These are phyloP conservation scores for Xylaria sp. DNA, from an alignment of 2,329 filamentous ascomycete species.

Conservation along the genomic window DNA sequence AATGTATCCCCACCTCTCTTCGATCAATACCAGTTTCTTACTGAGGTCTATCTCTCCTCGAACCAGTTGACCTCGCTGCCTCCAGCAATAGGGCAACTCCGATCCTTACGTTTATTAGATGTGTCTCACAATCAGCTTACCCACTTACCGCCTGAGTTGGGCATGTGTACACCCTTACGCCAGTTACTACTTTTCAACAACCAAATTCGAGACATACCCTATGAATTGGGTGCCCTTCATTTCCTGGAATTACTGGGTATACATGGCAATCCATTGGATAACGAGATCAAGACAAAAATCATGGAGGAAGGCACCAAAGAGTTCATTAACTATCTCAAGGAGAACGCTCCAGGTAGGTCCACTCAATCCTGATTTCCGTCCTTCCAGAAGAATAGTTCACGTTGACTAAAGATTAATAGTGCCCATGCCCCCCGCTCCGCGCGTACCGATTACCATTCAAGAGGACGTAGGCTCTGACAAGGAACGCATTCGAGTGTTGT, in stretches of 20 bases:
- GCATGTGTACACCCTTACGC: slow-evolving; percentile 95
- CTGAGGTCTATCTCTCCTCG: slow-evolving; percentile 91
- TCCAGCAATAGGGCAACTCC: slow-evolving; percentile 81
- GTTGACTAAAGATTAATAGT: slow-evolving; percentile 60
- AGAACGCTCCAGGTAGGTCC: slow-evolving; percentile 82
- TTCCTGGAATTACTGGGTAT: slow-evolving; percentile 90
- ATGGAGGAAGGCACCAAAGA: slow-evolving; percentile 89
- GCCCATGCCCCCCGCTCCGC: slow-evolving; percentile 78
- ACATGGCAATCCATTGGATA: slow-evolving; percentile 87
- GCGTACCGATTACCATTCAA: slow-evolving; percentile 82
- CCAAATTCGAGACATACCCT: slow-evolving; percentile 81
- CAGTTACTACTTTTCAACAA: slow-evolving; percentile 92
- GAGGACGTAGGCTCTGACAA: slow-evolving; percentile 68
- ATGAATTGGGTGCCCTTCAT: slow-evolving; percentile 88
- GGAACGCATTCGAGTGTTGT: slow-evolving; percentile 85
- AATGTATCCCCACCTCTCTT: slow-evolving; percentile 84
- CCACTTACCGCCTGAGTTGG: slow-evolving; percentile 87
- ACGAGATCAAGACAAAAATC: slow-evolving; percentile 81
- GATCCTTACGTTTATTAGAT: slow-evolving; percentile 85
- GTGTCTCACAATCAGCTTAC: slow-evolving; percentile 87
- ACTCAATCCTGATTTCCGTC: neutral
- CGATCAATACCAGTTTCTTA: slow-evolving; percentile 82
- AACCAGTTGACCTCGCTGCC: slow-evolving; percentile 90
- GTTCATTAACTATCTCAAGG: slow-evolving; percentile 83
- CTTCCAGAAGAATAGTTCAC: neutral